Conservation (phyloP, 805 yeast species). For the Maudiozyma turicensis region DNA sequence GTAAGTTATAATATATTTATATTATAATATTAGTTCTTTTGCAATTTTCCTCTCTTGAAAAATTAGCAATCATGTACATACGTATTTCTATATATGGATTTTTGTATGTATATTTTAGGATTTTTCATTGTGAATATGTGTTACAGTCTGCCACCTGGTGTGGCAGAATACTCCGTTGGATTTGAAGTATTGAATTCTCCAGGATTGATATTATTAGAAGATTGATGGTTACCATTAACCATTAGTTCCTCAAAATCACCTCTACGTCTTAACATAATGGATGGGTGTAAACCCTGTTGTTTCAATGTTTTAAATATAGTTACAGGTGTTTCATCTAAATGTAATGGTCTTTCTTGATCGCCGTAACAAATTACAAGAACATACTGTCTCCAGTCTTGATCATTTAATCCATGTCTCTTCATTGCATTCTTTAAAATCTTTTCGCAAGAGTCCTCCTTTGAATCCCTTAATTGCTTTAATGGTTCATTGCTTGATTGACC, state of each 20-base stretch:
- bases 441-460: constrained; percentile 85
- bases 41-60: too few relatives aligned
- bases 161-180: constrained; percentile 9
- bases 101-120: not conserved
- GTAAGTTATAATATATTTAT: too few relatives aligned
- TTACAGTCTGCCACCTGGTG: constrained; percentile 26
- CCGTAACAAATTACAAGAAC: constrained; percentile 86
- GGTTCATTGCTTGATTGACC: constrained; percentile 3
- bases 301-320: constrained; percentile 72
- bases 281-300: constrained; percentile 79
- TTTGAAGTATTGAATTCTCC: constrained; percentile 9
- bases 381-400: constrained; percentile 79
- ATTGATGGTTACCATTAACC: constrained; percentile 7
- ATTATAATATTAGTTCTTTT: too few relatives aligned
- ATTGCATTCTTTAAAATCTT: constrained; percentile 82
- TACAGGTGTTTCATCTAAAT: constrained; percentile 82
- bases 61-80: not conserved
- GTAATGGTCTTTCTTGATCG: constrained; percentile 76
- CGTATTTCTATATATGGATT: not conserved
- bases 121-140: not conserved
- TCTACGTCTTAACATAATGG: constrained; percentile 81
- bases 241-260: constrained; percentile 39
- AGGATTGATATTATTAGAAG: constrained; percentile 9
- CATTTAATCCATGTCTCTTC: constrained; percentile 69
- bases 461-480: constrained; percentile 55